phyloP scores from a whole-genome alignment of 208 protist genomes.

The Acanthamoeba polyphaga region DNA sequence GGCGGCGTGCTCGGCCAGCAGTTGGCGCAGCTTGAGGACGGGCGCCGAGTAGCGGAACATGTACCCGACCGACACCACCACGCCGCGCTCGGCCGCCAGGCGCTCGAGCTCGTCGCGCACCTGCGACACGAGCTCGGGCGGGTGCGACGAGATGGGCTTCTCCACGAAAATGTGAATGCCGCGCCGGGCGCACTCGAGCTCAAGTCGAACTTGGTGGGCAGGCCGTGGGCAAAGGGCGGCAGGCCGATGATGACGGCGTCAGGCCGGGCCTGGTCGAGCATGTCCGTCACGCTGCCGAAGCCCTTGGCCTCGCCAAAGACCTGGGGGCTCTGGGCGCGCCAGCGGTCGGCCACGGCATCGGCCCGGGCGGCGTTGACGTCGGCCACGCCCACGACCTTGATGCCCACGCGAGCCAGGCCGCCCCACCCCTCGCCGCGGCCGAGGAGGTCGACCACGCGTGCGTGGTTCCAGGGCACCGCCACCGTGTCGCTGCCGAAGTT shows the following conservation, averaged over 20 bases:
- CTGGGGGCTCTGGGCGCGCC: background rate
- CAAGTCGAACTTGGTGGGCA: background rate
- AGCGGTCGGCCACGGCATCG: background rate
- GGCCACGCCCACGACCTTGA: constrained; percentile 6
- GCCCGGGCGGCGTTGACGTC: constrained; percentile 16
- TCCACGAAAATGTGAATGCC: constrained; percentile 43
- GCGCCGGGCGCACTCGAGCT: background rate
- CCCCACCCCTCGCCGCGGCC: background rate
- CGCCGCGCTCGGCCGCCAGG: background rate
- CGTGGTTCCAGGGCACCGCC: constrained; percentile 38
- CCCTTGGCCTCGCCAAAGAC: background rate
- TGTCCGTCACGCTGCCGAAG: background rate
- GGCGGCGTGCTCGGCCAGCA: background rate
- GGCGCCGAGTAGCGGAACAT: constrained; percentile 57
- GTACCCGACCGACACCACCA: constrained; percentile 54
- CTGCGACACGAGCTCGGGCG: background rate
- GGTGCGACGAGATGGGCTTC: constrained; percentile 50
- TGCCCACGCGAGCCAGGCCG: background rate
- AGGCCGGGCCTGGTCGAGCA: constrained; percentile 2
- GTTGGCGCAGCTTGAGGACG: background rate
- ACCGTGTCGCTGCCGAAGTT: constrained; percentile 46
- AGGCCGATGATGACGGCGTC: constrained; percentile 53
- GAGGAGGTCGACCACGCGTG: background rate
- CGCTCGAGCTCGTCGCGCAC: background rate
- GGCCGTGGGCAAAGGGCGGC: constrained; percentile 21